These are phyloP conservation scores for Coniochaeta sp. DNA, from an alignment of 2,329 filamentous ascomycete genomes.

Conservation along the genomic window DNA sequence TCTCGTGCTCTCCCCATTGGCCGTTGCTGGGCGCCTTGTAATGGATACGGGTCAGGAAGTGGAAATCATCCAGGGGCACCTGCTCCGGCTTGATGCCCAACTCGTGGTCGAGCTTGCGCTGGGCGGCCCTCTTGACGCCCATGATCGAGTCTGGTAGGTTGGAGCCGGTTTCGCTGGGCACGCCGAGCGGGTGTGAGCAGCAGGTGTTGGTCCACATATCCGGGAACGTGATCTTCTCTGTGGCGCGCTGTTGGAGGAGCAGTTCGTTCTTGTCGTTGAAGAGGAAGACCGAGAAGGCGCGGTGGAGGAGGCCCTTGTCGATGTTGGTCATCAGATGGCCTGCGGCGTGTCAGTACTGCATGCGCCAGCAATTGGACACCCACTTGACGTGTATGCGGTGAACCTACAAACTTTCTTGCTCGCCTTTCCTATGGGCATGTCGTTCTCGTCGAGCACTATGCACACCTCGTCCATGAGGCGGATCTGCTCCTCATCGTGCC, in stretches of 20 bases:
- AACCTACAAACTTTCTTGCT: constrained; percentile 94
- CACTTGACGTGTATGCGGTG: not conserved
- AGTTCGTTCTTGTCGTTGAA: constrained; percentile 92
- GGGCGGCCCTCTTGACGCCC: constrained; percentile 86
- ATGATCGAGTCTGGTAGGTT: constrained; percentile 71
- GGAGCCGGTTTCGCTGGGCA: constrained; percentile 83
- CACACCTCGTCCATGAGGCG: constrained; percentile 98
- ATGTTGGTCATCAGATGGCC: constrained; percentile 99
- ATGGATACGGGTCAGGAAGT: constrained; percentile 93
- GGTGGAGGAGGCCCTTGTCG: constrained; percentile 88
- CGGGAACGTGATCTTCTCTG: constrained; percentile 98
- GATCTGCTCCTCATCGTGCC: constrained; percentile 96
- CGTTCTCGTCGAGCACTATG: constrained; percentile 90
- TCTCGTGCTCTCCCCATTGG: constrained; percentile 98
- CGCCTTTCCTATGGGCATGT: constrained; percentile 86
- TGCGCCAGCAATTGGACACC: constrained; percentile 9
- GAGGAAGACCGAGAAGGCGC: constrained; percentile 95
- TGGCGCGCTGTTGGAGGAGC: constrained; percentile 88
- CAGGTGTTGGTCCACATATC: constrained; percentile 99
- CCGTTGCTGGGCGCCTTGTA: constrained; percentile 96
- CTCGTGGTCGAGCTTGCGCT: constrained; percentile 91
- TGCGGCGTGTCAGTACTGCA: constrained; percentile 25
- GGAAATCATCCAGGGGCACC: constrained; percentile 85
- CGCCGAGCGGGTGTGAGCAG: constrained; percentile 92
- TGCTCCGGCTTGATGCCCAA: constrained; percentile 84